Evolutionary conservation across 2,329 filamentous ascomycete species (phyloP), one percentile per base, ranked within the genome.

Genomic region (Alternaria alternata): DNA sequence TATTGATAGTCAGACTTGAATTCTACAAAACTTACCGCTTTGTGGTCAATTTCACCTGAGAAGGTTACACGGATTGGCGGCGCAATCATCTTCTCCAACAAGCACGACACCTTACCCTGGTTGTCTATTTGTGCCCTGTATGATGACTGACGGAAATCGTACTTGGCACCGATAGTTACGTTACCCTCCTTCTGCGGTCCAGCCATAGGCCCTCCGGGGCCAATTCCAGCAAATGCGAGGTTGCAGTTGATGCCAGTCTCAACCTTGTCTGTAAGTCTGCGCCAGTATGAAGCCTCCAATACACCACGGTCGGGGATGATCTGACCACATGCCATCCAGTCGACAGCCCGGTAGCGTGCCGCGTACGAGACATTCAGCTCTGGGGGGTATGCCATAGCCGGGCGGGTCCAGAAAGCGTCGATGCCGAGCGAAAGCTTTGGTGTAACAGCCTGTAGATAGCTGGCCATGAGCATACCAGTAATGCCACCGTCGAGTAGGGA

Each of bases 41-140:
- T 88, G 82, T 99, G 94, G 81, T 99, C 95, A 75, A 99, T 92
- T 78, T 98, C 95, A 69, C 94, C 94, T 56, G 94, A 93, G 82
- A 99, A 97, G 59, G 94, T 96, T 83, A 99, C 88, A 79, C 90
- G 91, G 60, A 99, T 93, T 28, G 94, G 91, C 66, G 93, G 93
- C 30, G 93, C 93, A 75, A 99, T 92, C 75, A 93, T 90, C 89
- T 97, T 98, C 86, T 99, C 95, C 70, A 98, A 83, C 75, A 97
- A 83, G 78, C 93, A 95, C 81, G 91, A 92, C 63, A 99, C 86
- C 84, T 96, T 97, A 79, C 95, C 95, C 78, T 92, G 89, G 75
- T 93, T 96, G 82, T 99, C 95, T 72, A 98, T 87, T 83, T 99
- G 95, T 44, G 94, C 95, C 68, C 94, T 89, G 89, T 97, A 97